Percentiles rank a stretch among this genome's conserved stretches.
phyloP scores from a whole-genome alignment of 148 eudicot species.

The Rhododendron kiyosumense region DNA sequence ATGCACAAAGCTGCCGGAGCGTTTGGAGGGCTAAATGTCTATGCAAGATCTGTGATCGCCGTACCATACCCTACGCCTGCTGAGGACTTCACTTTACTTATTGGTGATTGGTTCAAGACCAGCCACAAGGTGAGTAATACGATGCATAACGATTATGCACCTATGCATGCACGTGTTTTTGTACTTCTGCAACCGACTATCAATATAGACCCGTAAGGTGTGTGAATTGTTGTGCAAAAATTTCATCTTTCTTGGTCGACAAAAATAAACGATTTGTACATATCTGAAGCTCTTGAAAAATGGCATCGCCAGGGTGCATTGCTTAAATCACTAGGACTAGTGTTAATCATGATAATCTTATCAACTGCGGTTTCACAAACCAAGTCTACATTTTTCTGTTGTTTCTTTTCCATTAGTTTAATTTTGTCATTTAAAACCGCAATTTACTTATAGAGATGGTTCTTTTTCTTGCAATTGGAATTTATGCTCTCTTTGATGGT shows the following conservation, averaged over 20 bases:
- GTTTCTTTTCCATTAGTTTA: background rate
- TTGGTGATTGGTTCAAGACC: conserved; percentile 83
- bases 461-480: too few relatives aligned
- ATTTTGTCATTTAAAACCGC: background rate
- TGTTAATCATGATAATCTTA: background rate
- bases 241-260: background rate
- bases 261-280: background rate
- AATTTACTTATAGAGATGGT: too few relatives aligned
- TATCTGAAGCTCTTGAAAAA: background rate
- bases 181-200: background rate
- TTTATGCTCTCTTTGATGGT: too few relatives aligned
- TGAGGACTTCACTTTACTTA: conserved; percentile 72
- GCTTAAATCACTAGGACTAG: background rate
- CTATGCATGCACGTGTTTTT: background rate
- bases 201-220: background rate
- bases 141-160: background rate
- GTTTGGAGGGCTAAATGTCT: conserved; percentile 80
- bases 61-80: conserved; percentile 76
- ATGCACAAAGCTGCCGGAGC: conserved; percentile 91
- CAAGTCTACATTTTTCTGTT: background rate
- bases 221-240: background rate
- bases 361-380: background rate
- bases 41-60: conserved; percentile 67
- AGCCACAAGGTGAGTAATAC: conserved; percentile 53
- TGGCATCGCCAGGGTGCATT: background rate